Conservation (phyloP, 2,329 filamentous ascomycete genomes). For the Ceratocystis ficicola region DNA sequence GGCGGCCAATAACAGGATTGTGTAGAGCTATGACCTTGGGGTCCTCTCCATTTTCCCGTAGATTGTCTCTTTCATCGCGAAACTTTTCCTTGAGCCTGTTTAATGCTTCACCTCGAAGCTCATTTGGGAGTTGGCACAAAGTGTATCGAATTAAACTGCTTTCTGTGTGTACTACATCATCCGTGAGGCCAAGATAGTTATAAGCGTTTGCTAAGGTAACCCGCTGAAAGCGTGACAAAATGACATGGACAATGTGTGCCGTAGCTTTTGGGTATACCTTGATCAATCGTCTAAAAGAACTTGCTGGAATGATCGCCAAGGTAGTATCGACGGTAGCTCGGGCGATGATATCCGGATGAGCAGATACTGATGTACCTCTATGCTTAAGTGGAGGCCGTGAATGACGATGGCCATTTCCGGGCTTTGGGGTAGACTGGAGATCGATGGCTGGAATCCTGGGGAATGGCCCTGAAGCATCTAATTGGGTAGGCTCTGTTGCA, state of each 20-base stretch:
- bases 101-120: slow-evolving; percentile 71
- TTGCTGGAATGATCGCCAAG: slow-evolving; percentile 94
- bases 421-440: neutral
- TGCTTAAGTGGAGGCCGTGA: slow-evolving; percentile 21
- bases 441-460: slow-evolving; percentile 23
- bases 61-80: slow-evolving; percentile 65
- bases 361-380: slow-evolving; percentile 53
- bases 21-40: slow-evolving; percentile 87
- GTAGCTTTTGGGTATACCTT: slow-evolving; percentile 92
- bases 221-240: slow-evolving; percentile 82
- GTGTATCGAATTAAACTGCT: slow-evolving; percentile 90
- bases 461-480: slow-evolving; percentile 6
- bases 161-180: slow-evolving; percentile 84
- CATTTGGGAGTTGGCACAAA: slow-evolving; percentile 79
- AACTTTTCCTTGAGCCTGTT: slow-evolving; percentile 89
- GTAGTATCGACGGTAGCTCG: slow-evolving; percentile 92
- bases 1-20: slow-evolving; percentile 42
- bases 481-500: neutral
- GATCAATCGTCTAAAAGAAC: slow-evolving; percentile 84
- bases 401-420: neutral
- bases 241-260: slow-evolving; percentile 94
- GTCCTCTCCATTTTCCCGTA: slow-evolving; percentile 65
- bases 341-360: slow-evolving; percentile 94
- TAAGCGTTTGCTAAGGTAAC: slow-evolving; percentile 92
- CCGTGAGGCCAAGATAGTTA: slow-evolving; percentile 82